Percentiles rank a stretch among this genome's conserved stretches.
These are phyloP conservation scores for Gryganskiella cystojenkinii DNA, from an alignment of 192 early-diverging fungal species.

Conservation along the genomic window DNA sequence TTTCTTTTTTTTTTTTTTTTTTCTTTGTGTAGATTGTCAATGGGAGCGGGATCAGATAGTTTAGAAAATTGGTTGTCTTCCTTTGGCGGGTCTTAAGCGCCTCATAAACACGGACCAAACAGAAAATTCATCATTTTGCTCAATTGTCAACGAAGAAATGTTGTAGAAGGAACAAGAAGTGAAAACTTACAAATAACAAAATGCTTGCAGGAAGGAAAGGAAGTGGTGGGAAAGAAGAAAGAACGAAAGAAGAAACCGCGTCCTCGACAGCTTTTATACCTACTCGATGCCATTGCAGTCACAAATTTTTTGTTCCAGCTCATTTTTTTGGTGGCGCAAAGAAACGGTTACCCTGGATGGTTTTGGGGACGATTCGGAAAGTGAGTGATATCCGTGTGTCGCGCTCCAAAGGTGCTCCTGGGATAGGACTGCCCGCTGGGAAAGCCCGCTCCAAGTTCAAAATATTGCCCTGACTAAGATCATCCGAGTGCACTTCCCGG, in stretches of 20 bases:
- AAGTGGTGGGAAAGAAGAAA: background rate
- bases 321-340: conserved; percentile 8
- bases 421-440: background rate
- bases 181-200: background rate
- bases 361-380: conserved; percentile 45
- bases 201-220: background rate
- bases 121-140: conserved; percentile 51
- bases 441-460: conserved; percentile 37
- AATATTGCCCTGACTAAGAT: conserved; percentile 35
- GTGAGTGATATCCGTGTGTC: conserved; percentile 40
- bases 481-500: conserved; percentile 41
- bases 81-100: conserved; percentile 51
- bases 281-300: too few species aligned
- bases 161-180: background rate
- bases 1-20: background rate
- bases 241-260: background rate
- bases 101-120: conserved; percentile 59
- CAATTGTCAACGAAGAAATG: background rate
- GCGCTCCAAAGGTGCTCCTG: conserved; percentile 8
- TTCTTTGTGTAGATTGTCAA: background rate
- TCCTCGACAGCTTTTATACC: too few species aligned
- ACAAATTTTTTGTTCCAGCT: too few species aligned
- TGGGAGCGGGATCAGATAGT: conserved; percentile 38
- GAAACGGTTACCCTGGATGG: conserved; percentile 14
- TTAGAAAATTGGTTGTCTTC: conserved; percentile 55